A percentile compares a stretch with the other conserved stretches of the same genome.
phyloP scores from a whole-genome alignment of 2,329 filamentous ascomycete species.

The Coleophoma eucalyptorum region DNA sequence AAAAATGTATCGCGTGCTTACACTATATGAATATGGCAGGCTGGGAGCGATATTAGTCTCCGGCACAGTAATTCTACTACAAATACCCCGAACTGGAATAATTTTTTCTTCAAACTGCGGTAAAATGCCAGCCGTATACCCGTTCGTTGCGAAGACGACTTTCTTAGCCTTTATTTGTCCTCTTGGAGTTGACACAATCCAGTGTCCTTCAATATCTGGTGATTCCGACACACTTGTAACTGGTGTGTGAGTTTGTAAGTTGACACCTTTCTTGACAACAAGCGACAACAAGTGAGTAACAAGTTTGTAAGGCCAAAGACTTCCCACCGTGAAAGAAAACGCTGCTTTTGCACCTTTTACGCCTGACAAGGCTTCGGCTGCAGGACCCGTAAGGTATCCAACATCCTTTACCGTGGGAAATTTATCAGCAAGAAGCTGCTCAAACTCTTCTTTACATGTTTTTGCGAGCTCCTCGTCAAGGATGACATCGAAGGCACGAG shows the following conservation, averaged over 20 bases:
- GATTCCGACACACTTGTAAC: constrained; percentile 22
- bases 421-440: background rate
- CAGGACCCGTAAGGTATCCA: background rate
- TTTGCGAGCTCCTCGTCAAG: constrained; percentile 27
- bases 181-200: constrained; percentile 47
- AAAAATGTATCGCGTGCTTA: constrained; percentile 41
- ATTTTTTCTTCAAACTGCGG: constrained; percentile 48
- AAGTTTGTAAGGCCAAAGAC: constrained; percentile 54
- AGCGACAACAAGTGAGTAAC: constrained; percentile 46
- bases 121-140: constrained; percentile 58
- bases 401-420: constrained; percentile 1
- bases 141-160: constrained; percentile 64
- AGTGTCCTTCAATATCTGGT: constrained; percentile 25
- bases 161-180: constrained; percentile 48
- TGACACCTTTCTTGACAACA: constrained; percentile 38
- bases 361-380: constrained; percentile 5
- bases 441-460: background rate
- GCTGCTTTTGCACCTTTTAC: constrained; percentile 6
- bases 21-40: constrained; percentile 29
- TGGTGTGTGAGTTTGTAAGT: constrained; percentile 47
- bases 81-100: constrained; percentile 49
- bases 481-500: constrained; percentile 32
- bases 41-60: constrained; percentile 21
- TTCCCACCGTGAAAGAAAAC: constrained; percentile 2
- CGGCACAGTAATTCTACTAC: constrained; percentile 21